Evolutionary conservation across 495 filamentous ascomycete genomes (phyloP).

Genomic region (Clohesyomyces aquaticus): DNA sequence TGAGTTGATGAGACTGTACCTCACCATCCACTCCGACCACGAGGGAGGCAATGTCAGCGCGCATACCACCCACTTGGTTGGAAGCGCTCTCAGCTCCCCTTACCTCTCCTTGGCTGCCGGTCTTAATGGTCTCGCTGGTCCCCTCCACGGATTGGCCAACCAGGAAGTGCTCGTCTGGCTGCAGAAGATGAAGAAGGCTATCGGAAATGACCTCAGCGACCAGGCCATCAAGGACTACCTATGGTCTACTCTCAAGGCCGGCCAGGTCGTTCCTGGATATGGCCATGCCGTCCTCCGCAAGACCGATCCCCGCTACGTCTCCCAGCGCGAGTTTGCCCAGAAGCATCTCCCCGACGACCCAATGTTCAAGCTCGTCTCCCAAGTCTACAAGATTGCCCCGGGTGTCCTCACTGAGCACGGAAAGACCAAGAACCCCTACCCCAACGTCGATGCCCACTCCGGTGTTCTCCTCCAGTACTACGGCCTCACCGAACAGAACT

Average conservation of each 20-base stretch:
- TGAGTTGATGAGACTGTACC: conserved; percentile 96
- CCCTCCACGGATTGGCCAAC: conserved; percentile 98
- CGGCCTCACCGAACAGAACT: conserved; percentile 96
- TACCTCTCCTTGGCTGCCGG: conserved; percentile 95
- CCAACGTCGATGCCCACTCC: conserved; percentile 66
- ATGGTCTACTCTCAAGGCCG: conserved; percentile 92
- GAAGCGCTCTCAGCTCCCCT: conserved; percentile 93
- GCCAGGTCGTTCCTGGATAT: conserved; percentile 96
- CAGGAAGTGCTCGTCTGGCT: conserved; percentile 99
- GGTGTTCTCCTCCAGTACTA: conserved; percentile 99
- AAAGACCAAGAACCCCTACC: conserved; percentile 60
- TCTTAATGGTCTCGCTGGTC: conserved; percentile 95
- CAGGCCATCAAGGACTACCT: conserved; percentile 96
- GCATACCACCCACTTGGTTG: conserved; percentile 97
- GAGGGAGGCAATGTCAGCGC: conserved; percentile 98
- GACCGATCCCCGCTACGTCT: conserved; percentile 97
- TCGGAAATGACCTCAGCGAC: conserved; percentile 94
- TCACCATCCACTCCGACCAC: conserved; percentile 97
- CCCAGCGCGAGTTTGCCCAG: conserved; percentile 94
- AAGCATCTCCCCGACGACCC: conserved; percentile 91
- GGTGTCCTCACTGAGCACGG: conserved; percentile 97
- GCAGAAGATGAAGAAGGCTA: conserved; percentile 93
- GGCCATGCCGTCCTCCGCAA: conserved; percentile 98
- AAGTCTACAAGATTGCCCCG: conserved; percentile 99
- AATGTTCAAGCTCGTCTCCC: conserved; percentile 99